Conservation (phyloP, 2,329 filamentous ascomycete genomes). For the Pseudogymnoascus sp. region DNA sequence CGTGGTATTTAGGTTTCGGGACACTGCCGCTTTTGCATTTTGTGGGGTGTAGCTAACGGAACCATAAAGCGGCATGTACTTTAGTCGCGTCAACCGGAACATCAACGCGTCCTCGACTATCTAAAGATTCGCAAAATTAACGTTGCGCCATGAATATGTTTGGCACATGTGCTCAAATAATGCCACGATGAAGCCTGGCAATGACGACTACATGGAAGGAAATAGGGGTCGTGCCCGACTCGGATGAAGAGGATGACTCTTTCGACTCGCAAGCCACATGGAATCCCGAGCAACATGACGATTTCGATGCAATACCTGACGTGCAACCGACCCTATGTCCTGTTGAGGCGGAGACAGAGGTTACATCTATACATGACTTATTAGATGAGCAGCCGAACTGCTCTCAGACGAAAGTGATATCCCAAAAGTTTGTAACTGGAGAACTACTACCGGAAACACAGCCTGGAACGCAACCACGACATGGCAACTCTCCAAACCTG, state of each 20-base stretch:
- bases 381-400: neutral
- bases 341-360: neutral
- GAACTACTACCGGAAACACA: neutral
- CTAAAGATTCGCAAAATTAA: neutral
- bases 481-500: neutral
- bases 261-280: conserved; percentile 14
- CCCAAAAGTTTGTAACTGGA: neutral
- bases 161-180: neutral
- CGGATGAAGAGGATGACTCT: conserved; percentile 27
- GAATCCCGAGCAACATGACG: neutral
- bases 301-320: conserved; percentile 3
- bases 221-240: conserved; percentile 29
- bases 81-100: conserved; percentile 3
- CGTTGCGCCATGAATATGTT: neutral
- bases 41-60: neutral
- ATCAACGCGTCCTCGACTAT: neutral
- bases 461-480: neutral
- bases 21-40: neutral
- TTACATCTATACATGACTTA: neutral
- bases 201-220: conserved; percentile 25
- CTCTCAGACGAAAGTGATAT: neutral
- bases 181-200: neutral
- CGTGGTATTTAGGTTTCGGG: neutral
- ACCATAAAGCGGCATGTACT: neutral
- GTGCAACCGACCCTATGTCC: neutral